phyloP scores from a whole-genome alignment of 2,329 filamentous ascomycete genomes.

The Colletotrichum cuscutae region DNA sequence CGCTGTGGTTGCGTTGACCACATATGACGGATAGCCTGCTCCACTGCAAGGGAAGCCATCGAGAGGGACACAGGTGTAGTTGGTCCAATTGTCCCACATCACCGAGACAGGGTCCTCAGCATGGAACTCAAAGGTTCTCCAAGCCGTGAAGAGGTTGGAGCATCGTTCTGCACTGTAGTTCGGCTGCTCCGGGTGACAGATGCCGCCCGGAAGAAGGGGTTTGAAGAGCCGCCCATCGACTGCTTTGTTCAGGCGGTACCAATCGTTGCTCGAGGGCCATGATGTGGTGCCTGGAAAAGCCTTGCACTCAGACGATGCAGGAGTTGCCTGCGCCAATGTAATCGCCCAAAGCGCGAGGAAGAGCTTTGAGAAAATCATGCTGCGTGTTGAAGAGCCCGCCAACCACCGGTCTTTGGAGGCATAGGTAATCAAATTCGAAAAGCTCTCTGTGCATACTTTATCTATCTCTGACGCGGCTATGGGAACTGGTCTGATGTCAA shows the following conservation, averaged over 20 bases:
- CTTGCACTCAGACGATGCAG: conserved; percentile 51
- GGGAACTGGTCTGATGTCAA: background rate
- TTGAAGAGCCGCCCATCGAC: conserved; percentile 54
- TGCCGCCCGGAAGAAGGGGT: conserved; percentile 54
- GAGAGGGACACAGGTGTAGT: conserved; percentile 61
- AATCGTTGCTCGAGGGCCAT: conserved; percentile 60
- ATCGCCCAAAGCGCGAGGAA: background rate
- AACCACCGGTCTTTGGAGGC: too few species aligned
- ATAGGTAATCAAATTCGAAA: background rate
- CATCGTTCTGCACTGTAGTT: conserved; percentile 47
- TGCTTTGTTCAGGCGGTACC: conserved; percentile 58
- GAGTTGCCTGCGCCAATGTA: background rate
- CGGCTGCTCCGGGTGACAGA: conserved; percentile 52
- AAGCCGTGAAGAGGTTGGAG: conserved; percentile 22
- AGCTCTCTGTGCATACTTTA: background rate
- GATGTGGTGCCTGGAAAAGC: conserved; percentile 54
- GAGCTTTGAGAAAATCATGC: background rate
- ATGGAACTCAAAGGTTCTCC: conserved; percentile 45
- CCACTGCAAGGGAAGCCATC: conserved; percentile 45
- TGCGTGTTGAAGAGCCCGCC: background rate
- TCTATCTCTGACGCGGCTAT: background rate
- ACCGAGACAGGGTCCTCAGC: conserved; percentile 45
- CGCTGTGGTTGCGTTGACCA: conserved; percentile 46
- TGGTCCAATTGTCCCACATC: conserved; percentile 55
- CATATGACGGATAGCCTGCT: conserved; percentile 47